These are phyloP conservation scores for Chlorophyllum brunneum DNA, from an alignment of 768 basidiomycete species.

Conservation along the genomic window DNA sequence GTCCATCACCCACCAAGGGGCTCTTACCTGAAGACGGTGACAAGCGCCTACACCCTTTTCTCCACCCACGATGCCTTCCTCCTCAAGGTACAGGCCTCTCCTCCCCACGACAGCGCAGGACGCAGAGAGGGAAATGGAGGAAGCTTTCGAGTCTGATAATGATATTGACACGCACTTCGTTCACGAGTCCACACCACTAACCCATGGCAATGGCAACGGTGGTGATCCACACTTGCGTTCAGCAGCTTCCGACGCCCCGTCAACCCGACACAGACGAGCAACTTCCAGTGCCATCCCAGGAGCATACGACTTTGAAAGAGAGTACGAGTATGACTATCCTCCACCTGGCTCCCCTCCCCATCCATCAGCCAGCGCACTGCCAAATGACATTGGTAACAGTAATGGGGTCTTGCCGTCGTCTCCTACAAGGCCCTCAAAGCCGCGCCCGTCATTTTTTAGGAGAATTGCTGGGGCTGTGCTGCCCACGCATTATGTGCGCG, in stretches of 20 bases:
- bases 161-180: slow-evolving; percentile 46
- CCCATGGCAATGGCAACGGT: slow-evolving; percentile 16
- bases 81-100: slow-evolving; percentile 7
- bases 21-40: not conserved
- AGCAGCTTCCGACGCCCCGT: slow-evolving; percentile 3
- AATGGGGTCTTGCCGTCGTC: slow-evolving; percentile 60
- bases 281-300: slow-evolving; percentile 32
- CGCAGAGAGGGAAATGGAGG: slow-evolving; percentile 65
- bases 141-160: slow-evolving; percentile 68
- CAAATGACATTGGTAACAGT: slow-evolving; percentile 69
- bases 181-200: slow-evolving; percentile 36
- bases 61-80: slow-evolving; percentile 7
- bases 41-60: not conserved
- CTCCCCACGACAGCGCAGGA: slow-evolving; percentile 37
- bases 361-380: slow-evolving; percentile 51
- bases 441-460: slow-evolving; percentile 51
- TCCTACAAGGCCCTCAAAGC: slow-evolving; percentile 33
- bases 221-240: slow-evolving; percentile 12
- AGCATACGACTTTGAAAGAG: slow-evolving; percentile 77
- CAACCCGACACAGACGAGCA: slow-evolving; percentile 13
- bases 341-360: slow-evolving; percentile 79
- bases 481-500: slow-evolving; percentile 59
- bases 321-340: slow-evolving; percentile 68
- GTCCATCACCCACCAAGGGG: not conserved
- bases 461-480: slow-evolving; percentile 57